Percentiles rank a stretch among this genome's conserved stretches.
These are phyloP conservation scores for Metroxylon sagu DNA, from an alignment of 176 grass and related monocot genomes.

Conservation along the genomic window DNA sequence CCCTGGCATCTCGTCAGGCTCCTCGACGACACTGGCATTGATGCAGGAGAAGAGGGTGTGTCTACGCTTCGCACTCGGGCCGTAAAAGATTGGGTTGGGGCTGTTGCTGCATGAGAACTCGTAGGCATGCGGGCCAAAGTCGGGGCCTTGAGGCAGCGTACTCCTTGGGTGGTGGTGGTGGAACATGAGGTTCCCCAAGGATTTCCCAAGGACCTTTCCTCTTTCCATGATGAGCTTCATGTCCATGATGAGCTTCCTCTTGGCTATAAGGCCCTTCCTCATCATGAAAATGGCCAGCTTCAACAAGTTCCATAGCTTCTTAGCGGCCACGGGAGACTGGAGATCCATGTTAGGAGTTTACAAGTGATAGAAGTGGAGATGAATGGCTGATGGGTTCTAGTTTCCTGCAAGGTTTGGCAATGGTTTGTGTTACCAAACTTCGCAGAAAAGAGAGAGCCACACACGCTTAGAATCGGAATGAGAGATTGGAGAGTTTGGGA, in stretches of 20 bases:
- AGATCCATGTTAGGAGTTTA: neutral
- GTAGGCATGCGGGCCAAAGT: conserved; percentile 23
- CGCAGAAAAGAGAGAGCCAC: too few species aligned
- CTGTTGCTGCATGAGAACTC: conserved; percentile 74
- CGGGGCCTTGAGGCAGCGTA: neutral
- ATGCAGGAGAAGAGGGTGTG: conserved; percentile 21
- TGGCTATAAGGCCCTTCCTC: conserved; percentile 5
- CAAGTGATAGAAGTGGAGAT: too few species aligned
- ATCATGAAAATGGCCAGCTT: neutral
- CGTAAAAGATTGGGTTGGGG: conserved; percentile 38
- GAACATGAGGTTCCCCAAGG: conserved; percentile 30
- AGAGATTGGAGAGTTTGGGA: too few species aligned
- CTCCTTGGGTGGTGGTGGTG: conserved; percentile 4
- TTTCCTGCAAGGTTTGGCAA: too few species aligned
- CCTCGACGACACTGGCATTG: conserved; percentile 1
- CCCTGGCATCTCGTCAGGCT: too few species aligned
- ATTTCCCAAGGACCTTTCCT: conserved; percentile 32
- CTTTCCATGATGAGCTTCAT: conserved; percentile 25
- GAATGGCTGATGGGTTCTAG: too few species aligned
- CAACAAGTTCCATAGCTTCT: neutral
- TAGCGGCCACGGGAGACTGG: neutral
- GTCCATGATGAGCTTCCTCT: conserved; percentile 10
- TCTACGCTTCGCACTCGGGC: conserved; percentile 11
- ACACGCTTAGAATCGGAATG: too few species aligned
- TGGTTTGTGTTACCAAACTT: too few species aligned